Evolutionary conservation across 345 rosid genomes (phyloP).

Genomic region (Salix purpurea): DNA sequence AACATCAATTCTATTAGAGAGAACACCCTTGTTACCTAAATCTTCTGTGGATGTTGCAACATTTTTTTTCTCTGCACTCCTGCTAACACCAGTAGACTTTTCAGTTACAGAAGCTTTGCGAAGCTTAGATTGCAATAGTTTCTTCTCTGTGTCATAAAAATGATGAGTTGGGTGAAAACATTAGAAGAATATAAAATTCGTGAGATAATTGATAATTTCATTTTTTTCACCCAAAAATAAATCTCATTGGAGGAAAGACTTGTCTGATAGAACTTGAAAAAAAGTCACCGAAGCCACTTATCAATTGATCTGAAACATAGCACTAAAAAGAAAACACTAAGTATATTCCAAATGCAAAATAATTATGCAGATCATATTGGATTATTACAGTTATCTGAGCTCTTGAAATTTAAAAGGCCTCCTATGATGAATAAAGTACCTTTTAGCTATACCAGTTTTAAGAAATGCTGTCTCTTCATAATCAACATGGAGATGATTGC

Average conservation of each 20-base stretch:
- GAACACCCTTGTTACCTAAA: constrained; percentile 43
- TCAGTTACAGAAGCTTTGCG: constrained; percentile 62
- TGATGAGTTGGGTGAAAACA: constrained; percentile 1
- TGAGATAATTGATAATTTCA: background rate
- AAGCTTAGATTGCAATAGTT: constrained; percentile 75
- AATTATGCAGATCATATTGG: background rate
- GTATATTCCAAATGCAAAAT: background rate
- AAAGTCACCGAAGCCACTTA: background rate
- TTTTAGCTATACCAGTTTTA: background rate
- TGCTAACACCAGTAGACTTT: constrained; percentile 41
- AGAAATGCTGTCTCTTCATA: background rate
- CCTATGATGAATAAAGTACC: background rate
- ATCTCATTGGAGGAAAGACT: background rate
- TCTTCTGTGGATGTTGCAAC: constrained; percentile 82
- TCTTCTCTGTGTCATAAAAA: constrained; percentile 66
- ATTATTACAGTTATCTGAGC: background rate
- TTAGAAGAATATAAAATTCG: background rate
- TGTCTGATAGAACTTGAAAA: background rate
- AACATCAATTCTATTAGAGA: background rate
- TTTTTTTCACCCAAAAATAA: background rate
- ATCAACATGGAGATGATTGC: background rate
- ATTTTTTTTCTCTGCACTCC: constrained; percentile 46
- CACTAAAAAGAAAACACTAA: background rate
- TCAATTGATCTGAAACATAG: too few species aligned
- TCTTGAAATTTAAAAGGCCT: background rate